Evolutionary conservation across 2,329 filamentous ascomycete genomes (phyloP).

Genomic region (Colletotrichum melonis): DNA sequence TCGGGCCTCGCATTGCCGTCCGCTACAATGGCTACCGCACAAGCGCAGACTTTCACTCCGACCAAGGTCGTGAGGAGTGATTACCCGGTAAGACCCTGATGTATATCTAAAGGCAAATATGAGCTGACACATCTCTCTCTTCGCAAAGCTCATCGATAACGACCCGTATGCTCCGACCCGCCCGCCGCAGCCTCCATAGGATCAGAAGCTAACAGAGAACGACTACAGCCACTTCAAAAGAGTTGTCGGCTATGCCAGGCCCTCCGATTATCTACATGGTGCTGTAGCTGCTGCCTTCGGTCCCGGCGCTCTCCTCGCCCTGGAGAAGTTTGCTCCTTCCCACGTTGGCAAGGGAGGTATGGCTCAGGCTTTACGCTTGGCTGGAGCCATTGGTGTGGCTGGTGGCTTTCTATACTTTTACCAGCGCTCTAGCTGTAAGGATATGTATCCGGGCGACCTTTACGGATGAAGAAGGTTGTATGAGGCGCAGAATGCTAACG

Average conservation of each 20-base stretch:
- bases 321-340: conserved; percentile 88
- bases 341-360: conserved; percentile 87
- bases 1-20: conserved; percentile 26
- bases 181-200: neutral
- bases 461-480: neutral
- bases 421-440: conserved; percentile 83
- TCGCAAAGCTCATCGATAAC: conserved; percentile 91
- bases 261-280: conserved; percentile 83
- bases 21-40: conserved; percentile 38
- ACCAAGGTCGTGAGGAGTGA: conserved; percentile 81
- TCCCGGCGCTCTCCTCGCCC: conserved; percentile 78
- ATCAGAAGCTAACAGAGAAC: conserved; percentile 29
- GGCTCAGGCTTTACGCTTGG: conserved; percentile 83
- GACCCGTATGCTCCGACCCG: conserved; percentile 68
- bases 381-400: conserved; percentile 75
- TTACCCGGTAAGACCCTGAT: conserved; percentile 78
- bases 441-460: neutral
- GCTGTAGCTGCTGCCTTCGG: conserved; percentile 75
- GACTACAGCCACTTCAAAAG: conserved; percentile 84
- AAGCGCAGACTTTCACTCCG: conserved; percentile 67
- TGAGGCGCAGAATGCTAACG: conserved; percentile 1
- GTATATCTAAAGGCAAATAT: conserved; percentile 31
- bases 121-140: conserved; percentile 40
- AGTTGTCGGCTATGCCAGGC: conserved; percentile 87
- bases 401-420: conserved; percentile 90